Conservation (phyloP, 106 monocot species). For the Dendrobium catenatum region DNA sequence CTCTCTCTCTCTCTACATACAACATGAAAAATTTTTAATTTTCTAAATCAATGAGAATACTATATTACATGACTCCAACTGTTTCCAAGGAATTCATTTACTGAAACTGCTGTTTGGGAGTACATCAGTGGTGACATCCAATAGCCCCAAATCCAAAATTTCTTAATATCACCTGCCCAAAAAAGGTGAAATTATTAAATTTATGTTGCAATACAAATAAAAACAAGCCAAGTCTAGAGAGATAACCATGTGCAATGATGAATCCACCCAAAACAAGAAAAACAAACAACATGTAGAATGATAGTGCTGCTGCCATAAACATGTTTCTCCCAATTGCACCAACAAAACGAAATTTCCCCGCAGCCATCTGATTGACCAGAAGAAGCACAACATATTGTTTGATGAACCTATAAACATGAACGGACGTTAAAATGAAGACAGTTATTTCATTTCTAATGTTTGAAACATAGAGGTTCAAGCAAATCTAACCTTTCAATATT, state of each 20-base stretch:
- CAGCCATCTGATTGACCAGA: constrained; percentile 29
- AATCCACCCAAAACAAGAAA: constrained; percentile 37
- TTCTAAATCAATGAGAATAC: neutral
- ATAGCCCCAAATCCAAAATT: constrained; percentile 70
- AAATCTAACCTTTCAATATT: constrained; percentile 10
- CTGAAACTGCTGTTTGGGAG: constrained; percentile 35
- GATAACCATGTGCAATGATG: constrained; percentile 10
- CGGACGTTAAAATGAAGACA: too few species aligned
- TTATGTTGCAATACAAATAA: neutral
- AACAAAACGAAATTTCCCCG: constrained; percentile 35
- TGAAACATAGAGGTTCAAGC: neutral
- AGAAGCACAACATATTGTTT: constrained; percentile 32
- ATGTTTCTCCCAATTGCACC: constrained; percentile 29
- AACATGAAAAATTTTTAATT: neutral
- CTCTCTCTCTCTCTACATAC: neutral
- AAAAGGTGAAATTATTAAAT: neutral
- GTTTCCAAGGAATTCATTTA: constrained; percentile 50
- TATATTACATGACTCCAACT: constrained; percentile 41
- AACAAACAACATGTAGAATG: constrained; percentile 19
- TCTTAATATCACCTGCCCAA: constrained; percentile 45
- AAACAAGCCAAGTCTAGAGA: neutral
- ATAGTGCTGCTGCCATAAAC: constrained; percentile 26
- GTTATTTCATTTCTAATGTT: too few species aligned
- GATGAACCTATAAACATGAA: constrained; percentile 22
- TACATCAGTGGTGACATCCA: constrained; percentile 67